phyloP scores from a whole-genome alignment of 306 rosid species.

The Cucurbita moschata region DNA sequence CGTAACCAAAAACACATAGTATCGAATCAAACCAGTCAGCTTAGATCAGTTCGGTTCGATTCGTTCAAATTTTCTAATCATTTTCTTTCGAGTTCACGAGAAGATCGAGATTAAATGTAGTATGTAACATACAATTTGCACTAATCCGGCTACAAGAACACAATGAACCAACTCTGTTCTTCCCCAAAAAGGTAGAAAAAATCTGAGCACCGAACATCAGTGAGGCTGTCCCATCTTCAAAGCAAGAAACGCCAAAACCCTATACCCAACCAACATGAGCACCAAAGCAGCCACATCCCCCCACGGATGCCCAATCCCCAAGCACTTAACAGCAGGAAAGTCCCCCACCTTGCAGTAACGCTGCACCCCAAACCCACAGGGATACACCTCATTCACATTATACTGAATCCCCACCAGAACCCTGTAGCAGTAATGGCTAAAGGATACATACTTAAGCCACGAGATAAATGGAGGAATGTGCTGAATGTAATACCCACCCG shows the following conservation, averaged over 20 bases:
- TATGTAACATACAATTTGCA: background rate
- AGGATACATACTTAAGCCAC: constrained; percentile 75
- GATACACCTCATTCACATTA: background rate
- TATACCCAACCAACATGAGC: constrained; percentile 82
- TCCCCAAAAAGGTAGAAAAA: background rate
- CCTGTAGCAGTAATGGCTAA: constrained; percentile 87
- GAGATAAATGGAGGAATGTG: constrained; percentile 66
- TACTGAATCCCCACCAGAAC: constrained; percentile 79
- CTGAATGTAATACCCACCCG: constrained; percentile 91
- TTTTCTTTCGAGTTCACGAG: too few species aligned
- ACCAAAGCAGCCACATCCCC: constrained; percentile 57
- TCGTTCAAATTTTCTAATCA: too few species aligned
- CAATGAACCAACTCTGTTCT: background rate
- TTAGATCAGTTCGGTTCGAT: too few species aligned
- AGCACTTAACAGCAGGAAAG: constrained; percentile 40
- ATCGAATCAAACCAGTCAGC: too few species aligned
- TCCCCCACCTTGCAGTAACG: background rate
- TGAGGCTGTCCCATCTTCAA: background rate
- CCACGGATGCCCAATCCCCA: constrained; percentile 29
- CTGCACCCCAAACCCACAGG: background rate
- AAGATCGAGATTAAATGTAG: too few species aligned
- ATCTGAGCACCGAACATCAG: background rate
- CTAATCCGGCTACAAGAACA: background rate
- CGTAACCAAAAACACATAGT: too few species aligned
- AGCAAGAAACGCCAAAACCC: constrained; percentile 41